These are phyloP conservation scores for Trypanosoma vivax DNA, from an alignment of 208 protist genomes.

Conservation along the genomic window DNA sequence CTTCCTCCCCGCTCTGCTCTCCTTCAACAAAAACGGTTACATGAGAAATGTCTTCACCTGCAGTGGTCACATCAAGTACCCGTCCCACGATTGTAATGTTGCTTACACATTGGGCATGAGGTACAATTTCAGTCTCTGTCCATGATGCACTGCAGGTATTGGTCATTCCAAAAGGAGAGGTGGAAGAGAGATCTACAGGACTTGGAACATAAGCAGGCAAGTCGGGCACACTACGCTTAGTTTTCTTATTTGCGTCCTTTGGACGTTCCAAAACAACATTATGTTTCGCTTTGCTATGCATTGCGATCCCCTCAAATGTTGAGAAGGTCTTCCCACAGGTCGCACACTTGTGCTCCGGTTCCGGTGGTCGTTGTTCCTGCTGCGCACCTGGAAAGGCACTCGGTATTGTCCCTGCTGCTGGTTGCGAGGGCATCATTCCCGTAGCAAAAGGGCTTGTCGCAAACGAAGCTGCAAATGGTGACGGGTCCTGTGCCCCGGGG, in stretches of 20 bases:
- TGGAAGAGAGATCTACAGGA: conserved; percentile 80
- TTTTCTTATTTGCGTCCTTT: conserved; percentile 14
- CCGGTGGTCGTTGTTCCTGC: conserved; percentile 6
- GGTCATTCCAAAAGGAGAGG: conserved; percentile 59
- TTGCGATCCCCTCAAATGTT: conserved; percentile 51
- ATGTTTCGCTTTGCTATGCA: conserved; percentile 85
- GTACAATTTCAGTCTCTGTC: conserved; percentile 63
- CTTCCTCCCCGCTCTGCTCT: conserved; percentile 19
- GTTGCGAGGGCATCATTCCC: background rate
- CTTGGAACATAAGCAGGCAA: conserved; percentile 85
- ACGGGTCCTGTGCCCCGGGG: conserved; percentile 17
- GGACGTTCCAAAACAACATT: conserved; percentile 32
- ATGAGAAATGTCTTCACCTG: conserved; percentile 23
- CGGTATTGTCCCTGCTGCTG: background rate
- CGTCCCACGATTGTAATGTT: conserved; percentile 54
- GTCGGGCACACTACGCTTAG: conserved; percentile 21
- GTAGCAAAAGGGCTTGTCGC: conserved; percentile 11
- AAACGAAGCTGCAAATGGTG: conserved; percentile 32
- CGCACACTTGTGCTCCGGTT: conserved; percentile 39
- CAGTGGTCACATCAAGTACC: conserved; percentile 34
- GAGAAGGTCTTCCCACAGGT: conserved; percentile 57
- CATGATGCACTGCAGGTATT: conserved; percentile 27
- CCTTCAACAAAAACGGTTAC: conserved; percentile 49
- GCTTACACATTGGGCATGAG: conserved; percentile 59
- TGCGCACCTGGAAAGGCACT: conserved; percentile 11